phyloP scores from a whole-genome alignment of 768 basidiomycete genomes.

The Mycena indigotica region DNA sequence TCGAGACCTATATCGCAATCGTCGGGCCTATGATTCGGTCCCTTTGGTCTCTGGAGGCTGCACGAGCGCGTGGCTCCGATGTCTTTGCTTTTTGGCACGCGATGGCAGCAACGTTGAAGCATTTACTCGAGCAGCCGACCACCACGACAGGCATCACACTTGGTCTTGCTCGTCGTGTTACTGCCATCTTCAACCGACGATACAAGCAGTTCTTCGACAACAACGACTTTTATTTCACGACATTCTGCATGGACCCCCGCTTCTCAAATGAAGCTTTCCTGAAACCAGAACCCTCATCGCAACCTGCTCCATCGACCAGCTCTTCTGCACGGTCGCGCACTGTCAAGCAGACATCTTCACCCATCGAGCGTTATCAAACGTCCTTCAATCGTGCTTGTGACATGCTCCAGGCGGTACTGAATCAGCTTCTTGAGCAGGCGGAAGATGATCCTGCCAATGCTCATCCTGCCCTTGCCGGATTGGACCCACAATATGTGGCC shows the following conservation, averaged over 20 bases:
- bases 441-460: neutral
- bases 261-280: neutral
- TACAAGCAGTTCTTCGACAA: constrained; percentile 22
- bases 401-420: neutral
- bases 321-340: no score
- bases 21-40: constrained; percentile 24
- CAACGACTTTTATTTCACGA: constrained; percentile 21
- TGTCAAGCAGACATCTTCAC: no score
- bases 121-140: constrained; percentile 8
- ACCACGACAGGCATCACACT: constrained; percentile 14
- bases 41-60: constrained; percentile 32
- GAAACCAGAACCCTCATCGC: neutral
- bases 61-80: constrained; percentile 23
- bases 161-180: constrained; percentile 13
- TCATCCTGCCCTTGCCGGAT: neutral
- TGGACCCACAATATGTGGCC: constrained; percentile 1
- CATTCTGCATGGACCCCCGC: constrained; percentile 25
- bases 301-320: neutral
- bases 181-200: constrained; percentile 16
- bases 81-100: constrained; percentile 31
- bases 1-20: constrained; percentile 20
- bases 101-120: constrained; percentile 20
- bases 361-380: neutral
- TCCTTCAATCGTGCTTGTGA: neutral
- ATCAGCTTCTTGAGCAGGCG: neutral